Conservation (phyloP, 345 rosid genomes). For the Eucalyptus polyanthemos region DNA sequence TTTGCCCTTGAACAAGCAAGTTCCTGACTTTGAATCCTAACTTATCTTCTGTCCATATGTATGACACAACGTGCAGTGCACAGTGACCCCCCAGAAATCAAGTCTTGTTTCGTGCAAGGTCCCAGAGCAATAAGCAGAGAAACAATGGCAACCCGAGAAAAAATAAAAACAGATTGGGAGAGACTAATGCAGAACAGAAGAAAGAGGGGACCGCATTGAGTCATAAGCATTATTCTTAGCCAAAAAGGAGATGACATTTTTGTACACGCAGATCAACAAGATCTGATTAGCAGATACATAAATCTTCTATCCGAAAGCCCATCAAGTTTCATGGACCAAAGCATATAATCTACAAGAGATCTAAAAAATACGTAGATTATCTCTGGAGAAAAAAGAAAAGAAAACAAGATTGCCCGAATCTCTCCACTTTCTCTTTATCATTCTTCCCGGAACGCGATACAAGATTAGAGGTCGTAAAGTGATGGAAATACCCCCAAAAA, state of each 20-base stretch:
- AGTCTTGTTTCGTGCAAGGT: background rate
- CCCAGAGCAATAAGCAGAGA: background rate
- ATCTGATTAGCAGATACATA: background rate
- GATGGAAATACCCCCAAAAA: background rate
- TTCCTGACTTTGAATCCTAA: background rate
- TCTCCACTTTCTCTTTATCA: background rate
- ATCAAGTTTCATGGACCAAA: background rate
- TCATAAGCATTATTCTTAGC: background rate
- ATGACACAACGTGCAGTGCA: background rate
- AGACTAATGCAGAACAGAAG: background rate
- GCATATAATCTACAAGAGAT: background rate
- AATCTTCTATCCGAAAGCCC: background rate
- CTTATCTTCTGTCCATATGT: background rate
- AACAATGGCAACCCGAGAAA: background rate
- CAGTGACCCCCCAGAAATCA: background rate
- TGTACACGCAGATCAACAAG: background rate
- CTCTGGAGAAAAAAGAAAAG: background rate
- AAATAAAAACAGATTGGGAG: background rate
- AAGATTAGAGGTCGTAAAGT: background rate
- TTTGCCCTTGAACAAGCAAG: background rate
- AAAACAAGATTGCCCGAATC: background rate
- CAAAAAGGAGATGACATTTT: background rate
- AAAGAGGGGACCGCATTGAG: background rate
- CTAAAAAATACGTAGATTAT: background rate
- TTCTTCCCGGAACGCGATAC: constrained; percentile 4